phyloP scores from a whole-genome alignment of 108 stramenopile species.

The Cyclotella kingstonii region DNA sequence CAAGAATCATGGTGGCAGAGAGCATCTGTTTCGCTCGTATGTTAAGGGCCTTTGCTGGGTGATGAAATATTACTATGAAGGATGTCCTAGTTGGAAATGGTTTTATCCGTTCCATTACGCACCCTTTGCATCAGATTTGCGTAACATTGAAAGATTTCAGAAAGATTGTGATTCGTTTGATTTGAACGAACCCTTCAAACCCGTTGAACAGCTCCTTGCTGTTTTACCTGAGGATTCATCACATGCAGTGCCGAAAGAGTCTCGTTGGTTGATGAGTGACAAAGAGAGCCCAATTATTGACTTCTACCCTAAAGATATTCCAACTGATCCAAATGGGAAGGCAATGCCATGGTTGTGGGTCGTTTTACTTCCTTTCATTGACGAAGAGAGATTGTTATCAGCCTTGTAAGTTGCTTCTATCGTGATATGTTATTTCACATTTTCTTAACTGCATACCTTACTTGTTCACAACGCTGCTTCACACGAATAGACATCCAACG shows the following conservation, averaged over 20 bases:
- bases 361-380: constrained; percentile 97
- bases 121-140: constrained; percentile 97
- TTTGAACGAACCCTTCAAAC: constrained; percentile 88
- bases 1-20: constrained; percentile 82
- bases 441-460: constrained; percentile 2
- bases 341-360: constrained; percentile 99
- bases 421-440: background rate
- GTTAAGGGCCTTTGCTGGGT: constrained; percentile 99
- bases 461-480: background rate
- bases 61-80: constrained; percentile 96
- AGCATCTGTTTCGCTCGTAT: constrained; percentile 90
- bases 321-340: constrained; percentile 98
- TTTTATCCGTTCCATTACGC: constrained; percentile 99
- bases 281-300: constrained; percentile 93
- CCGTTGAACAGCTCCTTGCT: constrained; percentile 97
- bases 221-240: constrained; percentile 93
- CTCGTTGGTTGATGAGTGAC: constrained; percentile 89
- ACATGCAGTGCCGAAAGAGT: constrained; percentile 93
- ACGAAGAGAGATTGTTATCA: constrained; percentile 86
- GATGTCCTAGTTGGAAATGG: constrained; percentile 96
- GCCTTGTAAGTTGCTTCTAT: constrained; percentile 58
- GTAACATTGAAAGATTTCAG: constrained; percentile 88
- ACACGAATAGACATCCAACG: constrained; percentile 54
- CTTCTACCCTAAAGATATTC: constrained; percentile 93
- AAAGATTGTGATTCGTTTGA: constrained; percentile 79